Evolutionary conservation across 257 asterid species (phyloP), one percentile per base, ranked within the genome.

Genomic region (Verbena officinalis): DNA sequence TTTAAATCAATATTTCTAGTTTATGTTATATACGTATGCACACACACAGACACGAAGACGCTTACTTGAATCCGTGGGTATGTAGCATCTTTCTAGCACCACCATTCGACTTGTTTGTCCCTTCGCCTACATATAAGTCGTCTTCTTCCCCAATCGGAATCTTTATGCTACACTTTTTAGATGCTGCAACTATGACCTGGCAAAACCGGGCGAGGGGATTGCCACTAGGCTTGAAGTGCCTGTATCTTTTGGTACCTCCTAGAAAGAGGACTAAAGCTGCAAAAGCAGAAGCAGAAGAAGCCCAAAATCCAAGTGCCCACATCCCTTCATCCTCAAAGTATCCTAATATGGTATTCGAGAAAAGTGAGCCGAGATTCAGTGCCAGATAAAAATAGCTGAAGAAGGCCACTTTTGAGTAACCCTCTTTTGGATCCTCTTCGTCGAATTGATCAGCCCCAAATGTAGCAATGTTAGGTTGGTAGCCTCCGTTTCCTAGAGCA

Each of bases 391-490:
- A 92, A 40, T 89, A 93, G 84, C 98, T 93, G 79, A 93, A 93
- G 70, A 93, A 87, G 10, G 97, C 78, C 0, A 81, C 90, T 78
- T 93, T 94, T 0, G 95, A 88, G 42, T 52, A 65, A 11, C 77
- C 82, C 77, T 94, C 99, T 5, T 68, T 73, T 0, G 84, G 74
- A 59, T 94, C 77, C 69, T 83, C 95, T 54, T 57, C 87, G 8
- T 94, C 97, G 6, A 93, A 90, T 23, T 93, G 99, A 73, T 93
- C 99, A 22, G 99, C 97, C 24, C 99, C 99, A 23, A 93, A 93
- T 4, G 97, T 90, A 1, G 96, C 96, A 5, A 93, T 87, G 30
- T 85, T 93, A 0, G 99, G 99, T 43, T 93, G 95, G 81, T 93
- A 93, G 4, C 99, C 99, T 57, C 99, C 99, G 9, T 90, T 85